Evolutionary conservation across 306 rosid genomes (phyloP).

Genomic region (Trifolium fragiferum): DNA sequence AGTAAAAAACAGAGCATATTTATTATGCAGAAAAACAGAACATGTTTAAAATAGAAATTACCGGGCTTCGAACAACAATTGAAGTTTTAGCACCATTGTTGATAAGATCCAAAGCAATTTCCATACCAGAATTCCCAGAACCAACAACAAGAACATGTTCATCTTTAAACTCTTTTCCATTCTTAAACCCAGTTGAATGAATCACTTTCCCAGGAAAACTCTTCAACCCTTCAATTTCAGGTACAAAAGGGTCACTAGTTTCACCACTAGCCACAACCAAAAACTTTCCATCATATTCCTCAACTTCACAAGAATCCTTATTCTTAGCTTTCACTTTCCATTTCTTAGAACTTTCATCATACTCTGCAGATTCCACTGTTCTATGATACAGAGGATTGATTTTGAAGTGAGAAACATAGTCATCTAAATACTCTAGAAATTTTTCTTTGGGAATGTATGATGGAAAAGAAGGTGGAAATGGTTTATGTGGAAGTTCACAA

Average conservation of each 20-base stretch:
- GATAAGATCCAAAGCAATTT: constrained; percentile 62
- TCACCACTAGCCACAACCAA: constrained; percentile 80
- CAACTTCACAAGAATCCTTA: constrained; percentile 34
- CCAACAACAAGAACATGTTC: constrained; percentile 75
- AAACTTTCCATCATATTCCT: constrained; percentile 50
- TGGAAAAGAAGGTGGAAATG: constrained; percentile 57
- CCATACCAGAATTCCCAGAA: constrained; percentile 82
- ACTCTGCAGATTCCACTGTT: constrained; percentile 52
- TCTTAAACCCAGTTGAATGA: constrained; percentile 61
- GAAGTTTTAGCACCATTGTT: constrained; percentile 67
- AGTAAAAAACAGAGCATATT: not conserved
- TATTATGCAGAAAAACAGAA: not conserved
- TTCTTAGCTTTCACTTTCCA: constrained; percentile 60
- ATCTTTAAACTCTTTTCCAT: constrained; percentile 51
- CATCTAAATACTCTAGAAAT: constrained; percentile 55
- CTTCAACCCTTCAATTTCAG: constrained; percentile 55
- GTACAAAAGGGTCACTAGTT: constrained; percentile 53
- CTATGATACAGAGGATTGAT: constrained; percentile 56
- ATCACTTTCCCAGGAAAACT: constrained; percentile 56
- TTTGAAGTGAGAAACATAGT: constrained; percentile 62
- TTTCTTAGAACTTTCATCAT: constrained; percentile 8
- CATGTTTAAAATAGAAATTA: constrained; percentile 24
- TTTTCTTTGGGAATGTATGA: constrained; percentile 49
- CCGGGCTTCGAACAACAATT: constrained; percentile 68
- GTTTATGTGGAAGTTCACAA: constrained; percentile 65